Conservation (phyloP, 345 rosid species). For the Gossypium ekmanianum region DNA sequence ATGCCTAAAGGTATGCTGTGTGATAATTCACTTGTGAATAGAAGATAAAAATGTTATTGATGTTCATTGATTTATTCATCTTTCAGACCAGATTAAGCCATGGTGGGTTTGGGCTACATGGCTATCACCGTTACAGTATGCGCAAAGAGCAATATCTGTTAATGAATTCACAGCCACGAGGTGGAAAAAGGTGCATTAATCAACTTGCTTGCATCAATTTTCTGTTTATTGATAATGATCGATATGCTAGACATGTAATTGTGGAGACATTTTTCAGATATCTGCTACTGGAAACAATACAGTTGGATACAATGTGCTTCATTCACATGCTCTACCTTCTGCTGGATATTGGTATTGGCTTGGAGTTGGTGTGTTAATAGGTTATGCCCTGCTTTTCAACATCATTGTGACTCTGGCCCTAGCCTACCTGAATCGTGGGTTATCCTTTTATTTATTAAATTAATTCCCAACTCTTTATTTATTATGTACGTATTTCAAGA, state of each 20-base stretch:
- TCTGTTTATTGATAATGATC: not conserved
- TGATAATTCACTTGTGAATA: not conserved
- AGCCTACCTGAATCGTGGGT: conserved; percentile 78
- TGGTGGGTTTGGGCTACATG: conserved; percentile 97
- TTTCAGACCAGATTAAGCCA: conserved; percentile 61
- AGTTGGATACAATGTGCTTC: conserved; percentile 63
- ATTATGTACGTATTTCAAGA: not conserved
- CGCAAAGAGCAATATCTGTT: conserved; percentile 68
- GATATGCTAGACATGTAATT: not conserved
- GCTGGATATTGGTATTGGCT: conserved; percentile 75
- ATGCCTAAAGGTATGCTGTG: conserved; percentile 65
- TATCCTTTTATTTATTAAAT: not conserved
- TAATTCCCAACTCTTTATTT: not conserved
- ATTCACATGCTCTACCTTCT: conserved; percentile 44
- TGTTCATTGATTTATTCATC: conserved; percentile 7
- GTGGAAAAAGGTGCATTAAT: conserved; percentile 59
- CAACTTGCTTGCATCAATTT: not conserved
- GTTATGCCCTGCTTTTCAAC: conserved; percentile 65
- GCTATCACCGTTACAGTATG: conserved; percentile 83
- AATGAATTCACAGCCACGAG: conserved; percentile 79
- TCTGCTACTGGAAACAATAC: conserved; percentile 46
- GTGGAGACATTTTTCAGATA: conserved; percentile 40
- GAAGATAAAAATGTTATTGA: not conserved
- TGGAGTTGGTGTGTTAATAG: conserved; percentile 59
- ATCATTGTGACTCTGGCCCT: conserved; percentile 62